These are phyloP conservation scores for Ambrosiella cleistominuta DNA, from an alignment of 2,329 filamentous ascomycete genomes.

Conservation along the genomic window DNA sequence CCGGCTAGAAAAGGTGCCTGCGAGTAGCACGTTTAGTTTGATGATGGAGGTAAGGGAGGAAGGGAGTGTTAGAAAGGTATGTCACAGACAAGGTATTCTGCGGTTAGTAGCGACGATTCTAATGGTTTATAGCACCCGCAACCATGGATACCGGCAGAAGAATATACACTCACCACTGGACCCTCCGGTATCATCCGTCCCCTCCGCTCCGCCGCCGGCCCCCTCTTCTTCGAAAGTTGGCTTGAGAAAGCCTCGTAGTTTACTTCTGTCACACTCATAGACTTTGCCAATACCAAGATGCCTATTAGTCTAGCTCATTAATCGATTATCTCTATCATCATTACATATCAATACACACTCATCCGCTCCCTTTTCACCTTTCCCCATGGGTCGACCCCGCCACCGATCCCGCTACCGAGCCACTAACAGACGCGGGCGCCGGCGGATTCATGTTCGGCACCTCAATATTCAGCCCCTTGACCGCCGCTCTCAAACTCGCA, in stretches of 20 bases:
- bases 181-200: slow-evolving; percentile 17
- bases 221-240: slow-evolving; percentile 50
- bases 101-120: not conserved
- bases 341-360: slow-evolving; percentile 13
- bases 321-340: slow-evolving; percentile 1
- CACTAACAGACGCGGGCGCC: not conserved
- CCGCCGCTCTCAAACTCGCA: slow-evolving; percentile 43
- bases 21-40: slow-evolving; percentile 56
- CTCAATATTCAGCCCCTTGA: slow-evolving; percentile 17
- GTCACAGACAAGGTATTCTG: not conserved
- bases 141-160: slow-evolving; percentile 40
- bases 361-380: not conserved
- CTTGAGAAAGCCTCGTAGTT: slow-evolving; percentile 36
- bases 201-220: slow-evolving; percentile 37
- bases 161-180: slow-evolving; percentile 22
- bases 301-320: not conserved
- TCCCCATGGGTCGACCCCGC: not conserved
- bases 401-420: not conserved
- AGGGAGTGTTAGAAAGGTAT: slow-evolving; percentile 26
- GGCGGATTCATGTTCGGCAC: slow-evolving; percentile 1
- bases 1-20: slow-evolving; percentile 38
- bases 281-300: not conserved
- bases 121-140: slow-evolving; percentile 32
- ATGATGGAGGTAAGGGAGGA: slow-evolving; percentile 53
- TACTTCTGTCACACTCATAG: not conserved